Conservation (phyloP, 129 eudicot species). For the Centrapalus pauciflorus region DNA sequence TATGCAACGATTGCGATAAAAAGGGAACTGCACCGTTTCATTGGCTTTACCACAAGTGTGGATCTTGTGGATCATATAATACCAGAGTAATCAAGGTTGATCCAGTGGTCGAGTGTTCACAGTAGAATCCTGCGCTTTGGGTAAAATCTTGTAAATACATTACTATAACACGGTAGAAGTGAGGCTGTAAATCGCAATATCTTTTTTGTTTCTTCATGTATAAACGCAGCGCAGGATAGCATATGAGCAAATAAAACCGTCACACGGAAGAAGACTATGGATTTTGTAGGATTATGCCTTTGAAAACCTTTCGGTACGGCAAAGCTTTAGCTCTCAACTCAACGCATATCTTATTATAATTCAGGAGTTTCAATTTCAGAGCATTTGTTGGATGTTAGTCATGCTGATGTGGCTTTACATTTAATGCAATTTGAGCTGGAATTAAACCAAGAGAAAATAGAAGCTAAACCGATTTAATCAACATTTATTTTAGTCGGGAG, state of each 20-base stretch:
- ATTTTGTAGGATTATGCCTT: conserved; percentile 18
- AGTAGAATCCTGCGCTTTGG: neutral
- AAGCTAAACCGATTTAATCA: too few relatives aligned
- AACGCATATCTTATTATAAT: too few relatives aligned
- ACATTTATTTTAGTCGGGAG: too few relatives aligned
- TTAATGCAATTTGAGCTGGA: too few relatives aligned
- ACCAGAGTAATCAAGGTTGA: conserved; percentile 89
- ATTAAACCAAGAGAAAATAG: too few relatives aligned
- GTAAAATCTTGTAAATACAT: conserved; percentile 26
- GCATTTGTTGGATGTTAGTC: too few relatives aligned
- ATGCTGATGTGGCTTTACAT: too few relatives aligned
- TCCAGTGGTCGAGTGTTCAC: conserved; percentile 45
- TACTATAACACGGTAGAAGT: conserved; percentile 14
- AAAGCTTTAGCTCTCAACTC: neutral
- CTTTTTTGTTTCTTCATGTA: conserved; percentile 17
- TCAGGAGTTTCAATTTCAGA: too few relatives aligned
- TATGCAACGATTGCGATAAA: conserved; percentile 87
- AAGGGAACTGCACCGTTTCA: conserved; percentile 83
- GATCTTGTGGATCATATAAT: conserved; percentile 82
- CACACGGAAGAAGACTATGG: neutral
- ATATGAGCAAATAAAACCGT: conserved; percentile 23
- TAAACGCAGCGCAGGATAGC: conserved; percentile 18
- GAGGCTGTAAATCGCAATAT: conserved; percentile 28
- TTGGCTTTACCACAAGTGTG: conserved; percentile 94
- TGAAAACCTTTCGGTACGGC: too few relatives aligned